Evolutionary conservation across 345 rosid genomes (phyloP).

Genomic region (Citrus cavaleriei): DNA sequence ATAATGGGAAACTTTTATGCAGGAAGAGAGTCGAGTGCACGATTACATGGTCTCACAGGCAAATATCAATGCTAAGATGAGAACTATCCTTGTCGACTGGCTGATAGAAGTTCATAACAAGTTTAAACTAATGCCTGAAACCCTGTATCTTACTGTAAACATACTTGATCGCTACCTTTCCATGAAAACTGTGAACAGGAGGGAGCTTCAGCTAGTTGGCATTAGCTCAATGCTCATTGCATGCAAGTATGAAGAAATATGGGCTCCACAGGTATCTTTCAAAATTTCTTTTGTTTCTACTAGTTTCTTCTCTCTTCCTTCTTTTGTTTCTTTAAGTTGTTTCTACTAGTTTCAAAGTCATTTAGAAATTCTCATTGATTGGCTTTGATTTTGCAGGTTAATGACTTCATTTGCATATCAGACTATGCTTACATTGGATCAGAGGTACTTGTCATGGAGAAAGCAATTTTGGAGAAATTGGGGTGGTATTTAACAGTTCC

Average conservation of each 20-base stretch:
- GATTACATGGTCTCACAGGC: slow-evolving; percentile 14
- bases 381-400: slow-evolving; percentile 39
- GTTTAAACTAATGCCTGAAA: slow-evolving; percentile 79
- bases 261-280: slow-evolving; percentile 73
- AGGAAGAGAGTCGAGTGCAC: slow-evolving; percentile 13
- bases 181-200: slow-evolving; percentile 50
- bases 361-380: neutral
- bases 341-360: neutral
- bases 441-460: slow-evolving; percentile 76
- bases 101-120: slow-evolving; percentile 59
- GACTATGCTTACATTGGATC: slow-evolving; percentile 74
- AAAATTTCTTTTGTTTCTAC: neutral
- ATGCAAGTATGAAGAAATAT: slow-evolving; percentile 89
- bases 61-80: slow-evolving; percentile 1
- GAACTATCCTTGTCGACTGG: neutral
- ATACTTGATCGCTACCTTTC: slow-evolving; percentile 75
- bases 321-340: too few relatives aligned
- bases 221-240: slow-evolving; percentile 85
- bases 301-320: neutral
- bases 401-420: slow-evolving; percentile 77
- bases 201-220: slow-evolving; percentile 78
- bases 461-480: slow-evolving; percentile 58
- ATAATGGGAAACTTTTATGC: neutral
- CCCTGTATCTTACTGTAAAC: slow-evolving; percentile 73
- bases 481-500: slow-evolving; percentile 86